Evolutionary conservation across 225 moss, liverwort and hornwort genomes (phyloP).

Genomic region (Physcomitrium patens): DNA sequence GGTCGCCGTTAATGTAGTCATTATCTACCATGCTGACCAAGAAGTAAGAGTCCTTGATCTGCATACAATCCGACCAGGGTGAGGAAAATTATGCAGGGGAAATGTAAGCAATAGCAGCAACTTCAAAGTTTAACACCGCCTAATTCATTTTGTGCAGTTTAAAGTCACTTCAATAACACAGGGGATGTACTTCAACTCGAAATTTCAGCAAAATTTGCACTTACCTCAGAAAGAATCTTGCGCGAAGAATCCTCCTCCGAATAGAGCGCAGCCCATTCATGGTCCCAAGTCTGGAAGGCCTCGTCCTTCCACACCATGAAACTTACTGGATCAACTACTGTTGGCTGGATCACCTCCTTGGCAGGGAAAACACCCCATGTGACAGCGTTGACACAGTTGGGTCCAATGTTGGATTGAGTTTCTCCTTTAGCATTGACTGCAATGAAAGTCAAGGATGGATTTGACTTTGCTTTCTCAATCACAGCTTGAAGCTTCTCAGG

Average conservation of each 20-base stretch:
- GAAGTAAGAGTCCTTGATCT: constrained; percentile 53
- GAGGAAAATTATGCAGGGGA: neutral
- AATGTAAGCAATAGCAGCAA: neutral
- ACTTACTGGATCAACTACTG: constrained; percentile 94
- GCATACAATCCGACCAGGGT: constrained; percentile 18
- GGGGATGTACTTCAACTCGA: neutral
- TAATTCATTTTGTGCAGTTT: neutral
- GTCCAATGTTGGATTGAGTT: constrained; percentile 85
- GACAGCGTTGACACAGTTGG: constrained; percentile 84
- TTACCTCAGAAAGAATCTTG: constrained; percentile 75
- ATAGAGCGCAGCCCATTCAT: constrained; percentile 89
- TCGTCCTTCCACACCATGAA: constrained; percentile 99
- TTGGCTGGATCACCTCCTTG: constrained; percentile 94
- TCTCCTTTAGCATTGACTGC: constrained; percentile 92
- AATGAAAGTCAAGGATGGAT: constrained; percentile 67
- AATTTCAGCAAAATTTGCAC: constrained; percentile 20
- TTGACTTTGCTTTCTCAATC: constrained; percentile 50
- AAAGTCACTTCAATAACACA: neutral
- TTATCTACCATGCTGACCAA: constrained; percentile 71
- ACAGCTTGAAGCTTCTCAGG: constrained; percentile 66
- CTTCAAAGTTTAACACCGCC: neutral
- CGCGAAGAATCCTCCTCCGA: constrained; percentile 64
- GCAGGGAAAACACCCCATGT: constrained; percentile 98
- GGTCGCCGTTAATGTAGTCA: constrained; percentile 61
- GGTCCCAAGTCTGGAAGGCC: constrained; percentile 89